Evolutionary conservation across 257 asterid species (phyloP).

Genomic region (Solanum bukasovii): DNA sequence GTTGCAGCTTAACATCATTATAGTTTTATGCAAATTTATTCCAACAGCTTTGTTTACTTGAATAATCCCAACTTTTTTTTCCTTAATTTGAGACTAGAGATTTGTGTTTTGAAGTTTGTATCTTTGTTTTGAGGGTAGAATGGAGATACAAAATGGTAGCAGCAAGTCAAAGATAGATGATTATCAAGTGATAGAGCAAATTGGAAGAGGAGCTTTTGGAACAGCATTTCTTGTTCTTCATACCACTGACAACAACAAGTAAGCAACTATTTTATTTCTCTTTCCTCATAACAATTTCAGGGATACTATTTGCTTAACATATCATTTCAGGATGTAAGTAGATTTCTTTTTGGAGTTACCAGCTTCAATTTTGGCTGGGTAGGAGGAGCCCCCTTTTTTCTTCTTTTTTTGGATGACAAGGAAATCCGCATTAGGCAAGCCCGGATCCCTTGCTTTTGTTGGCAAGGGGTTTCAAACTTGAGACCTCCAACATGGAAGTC

Average conservation of each 20-base stretch:
- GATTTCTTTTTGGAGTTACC: neutral
- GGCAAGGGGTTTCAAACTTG: neutral
- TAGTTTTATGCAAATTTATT: conserved; percentile 11
- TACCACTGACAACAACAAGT: conserved; percentile 59
- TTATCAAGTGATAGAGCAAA: conserved; percentile 73
- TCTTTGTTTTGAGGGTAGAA: conserved; percentile 21
- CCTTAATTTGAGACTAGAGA: conserved; percentile 5
- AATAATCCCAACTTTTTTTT: conserved; percentile 2
- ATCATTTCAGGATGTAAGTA: neutral
- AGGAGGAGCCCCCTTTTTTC: neutral
- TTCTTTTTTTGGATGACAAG: too few relatives aligned
- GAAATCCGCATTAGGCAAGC: neutral
- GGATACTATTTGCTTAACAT: neutral
- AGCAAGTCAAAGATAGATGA: conserved; percentile 57
- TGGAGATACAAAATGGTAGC: conserved; percentile 43
- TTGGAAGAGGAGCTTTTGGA: conserved; percentile 86
- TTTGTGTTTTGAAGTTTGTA: conserved; percentile 7
- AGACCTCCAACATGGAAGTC: neutral
- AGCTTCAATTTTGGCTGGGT: neutral
- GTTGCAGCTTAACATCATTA: conserved; percentile 20
- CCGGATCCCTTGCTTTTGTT: neutral
- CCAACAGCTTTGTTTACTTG: neutral
- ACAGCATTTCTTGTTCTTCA: conserved; percentile 75
- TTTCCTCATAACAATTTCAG: neutral
- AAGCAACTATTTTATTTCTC: conserved; percentile 25